Conservation (phyloP, 2,329 filamentous ascomycete species). For the Ophiocordyceps robertsii region DNA sequence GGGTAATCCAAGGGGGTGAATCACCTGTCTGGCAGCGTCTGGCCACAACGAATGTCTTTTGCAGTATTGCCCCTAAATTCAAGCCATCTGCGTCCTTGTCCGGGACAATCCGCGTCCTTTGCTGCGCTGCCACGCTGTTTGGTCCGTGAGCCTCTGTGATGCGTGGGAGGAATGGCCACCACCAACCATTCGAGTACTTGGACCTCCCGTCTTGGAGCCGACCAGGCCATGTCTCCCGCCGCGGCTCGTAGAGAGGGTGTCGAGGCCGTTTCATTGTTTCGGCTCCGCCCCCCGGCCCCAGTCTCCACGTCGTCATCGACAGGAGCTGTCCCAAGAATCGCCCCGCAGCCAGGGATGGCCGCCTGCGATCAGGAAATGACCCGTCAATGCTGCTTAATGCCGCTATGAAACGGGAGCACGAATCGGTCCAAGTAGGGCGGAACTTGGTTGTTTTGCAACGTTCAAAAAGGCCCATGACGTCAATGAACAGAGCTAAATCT, state of each 20-base stretch:
- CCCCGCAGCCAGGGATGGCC: too few relatives aligned
- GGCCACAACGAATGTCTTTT: too few relatives aligned
- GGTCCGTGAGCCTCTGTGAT: background rate
- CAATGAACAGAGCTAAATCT: too few relatives aligned
- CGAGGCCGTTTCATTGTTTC: background rate
- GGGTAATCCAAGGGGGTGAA: too few relatives aligned
- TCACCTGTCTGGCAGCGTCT: too few relatives aligned
- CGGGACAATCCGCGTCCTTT: conserved; percentile 46
- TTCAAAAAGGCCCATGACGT: too few relatives aligned
- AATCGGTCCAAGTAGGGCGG: too few relatives aligned
- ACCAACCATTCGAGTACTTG: background rate
- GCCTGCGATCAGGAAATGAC: too few relatives aligned
- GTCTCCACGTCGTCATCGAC: background rate
- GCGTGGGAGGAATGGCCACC: background rate
- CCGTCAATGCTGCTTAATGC: too few relatives aligned
- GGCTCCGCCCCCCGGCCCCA: background rate
- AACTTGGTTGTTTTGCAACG: too few relatives aligned
- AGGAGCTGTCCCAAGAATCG: too few relatives aligned
- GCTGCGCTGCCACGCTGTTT: conserved; percentile 32
- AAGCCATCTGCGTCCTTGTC: conserved; percentile 60
- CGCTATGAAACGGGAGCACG: too few relatives aligned
- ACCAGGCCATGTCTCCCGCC: conserved; percentile 42
- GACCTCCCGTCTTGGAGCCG: conserved; percentile 31
- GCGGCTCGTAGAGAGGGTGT: conserved; percentile 15
- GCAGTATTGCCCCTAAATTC: conserved; percentile 48